Percentiles rank a stretch among this genome's conserved stretches.
Evolutionary conservation across 1,284 basidiomycete genomes (phyloP).

Genomic region (Ustanciosporium gigantosporum): DNA sequence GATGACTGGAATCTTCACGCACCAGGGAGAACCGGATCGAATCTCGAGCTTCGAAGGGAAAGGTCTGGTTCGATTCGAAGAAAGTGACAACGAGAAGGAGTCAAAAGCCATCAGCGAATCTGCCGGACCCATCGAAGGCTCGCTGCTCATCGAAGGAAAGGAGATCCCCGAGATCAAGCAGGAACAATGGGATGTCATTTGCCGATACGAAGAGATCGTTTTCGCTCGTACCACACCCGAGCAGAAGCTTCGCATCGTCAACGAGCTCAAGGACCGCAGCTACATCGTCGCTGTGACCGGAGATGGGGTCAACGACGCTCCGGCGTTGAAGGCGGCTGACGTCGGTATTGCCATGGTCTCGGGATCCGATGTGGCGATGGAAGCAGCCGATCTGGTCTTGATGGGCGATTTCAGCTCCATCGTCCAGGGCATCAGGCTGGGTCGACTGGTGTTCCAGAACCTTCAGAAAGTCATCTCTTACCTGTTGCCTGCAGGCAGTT

Average conservation of each 20-base stretch:
- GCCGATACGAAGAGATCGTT: constrained; percentile 71
- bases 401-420: constrained; percentile 49
- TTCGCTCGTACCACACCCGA: constrained; percentile 76
- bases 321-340: constrained; percentile 63
- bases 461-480: constrained; percentile 65
- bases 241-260: constrained; percentile 71
- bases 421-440: constrained; percentile 54
- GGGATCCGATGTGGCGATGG: constrained; percentile 62
- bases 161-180: constrained; percentile 26
- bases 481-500: constrained; percentile 63
- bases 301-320: constrained; percentile 74
- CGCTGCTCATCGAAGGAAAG: constrained; percentile 23
- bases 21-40: no score
- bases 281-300: constrained; percentile 69
- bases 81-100: no score
- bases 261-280: constrained; percentile 67
- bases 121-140: background rate
- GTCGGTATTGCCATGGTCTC: constrained; percentile 65
- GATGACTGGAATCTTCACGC: constrained; percentile 69
- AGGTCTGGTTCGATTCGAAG: background rate
- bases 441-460: constrained; percentile 73
- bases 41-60: no score
- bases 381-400: constrained; percentile 53
- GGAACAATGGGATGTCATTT: constrained; percentile 65
- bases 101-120: no score